These are phyloP conservation scores for Hortiboletus flavorubellus DNA, from an alignment of 768 basidiomycete species.

Conservation along the genomic window DNA sequence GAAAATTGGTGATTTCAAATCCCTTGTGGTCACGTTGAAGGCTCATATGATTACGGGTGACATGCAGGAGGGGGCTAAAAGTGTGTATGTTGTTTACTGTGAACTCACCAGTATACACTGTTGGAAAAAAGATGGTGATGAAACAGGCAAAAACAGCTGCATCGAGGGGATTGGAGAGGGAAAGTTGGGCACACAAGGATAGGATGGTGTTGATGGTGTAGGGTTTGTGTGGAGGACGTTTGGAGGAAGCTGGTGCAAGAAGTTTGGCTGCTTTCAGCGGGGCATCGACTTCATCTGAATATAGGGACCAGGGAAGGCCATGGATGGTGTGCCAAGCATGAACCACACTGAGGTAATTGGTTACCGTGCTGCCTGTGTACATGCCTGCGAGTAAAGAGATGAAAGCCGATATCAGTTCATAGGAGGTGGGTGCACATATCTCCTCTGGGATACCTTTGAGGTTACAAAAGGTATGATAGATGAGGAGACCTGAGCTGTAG, in stretches of 20 bases:
- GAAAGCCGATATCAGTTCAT: background rate
- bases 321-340: background rate
- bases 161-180: background rate
- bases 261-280: background rate
- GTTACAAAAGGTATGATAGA: too few relatives aligned
- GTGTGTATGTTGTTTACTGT: too few relatives aligned
- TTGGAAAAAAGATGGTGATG: too few relatives aligned
- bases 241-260: background rate
- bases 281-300: background rate
- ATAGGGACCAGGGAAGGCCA: background rate
- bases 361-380: background rate
- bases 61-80: too few relatives aligned
- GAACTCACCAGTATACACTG: too few relatives aligned
- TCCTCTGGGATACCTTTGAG: too few relatives aligned
- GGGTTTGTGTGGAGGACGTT: background rate
- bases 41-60: too few relatives aligned
- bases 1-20: too few relatives aligned
- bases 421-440: accelerated
- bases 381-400: background rate
- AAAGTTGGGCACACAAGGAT: background rate
- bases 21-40: too few relatives aligned
- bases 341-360: background rate
- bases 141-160: background rate
- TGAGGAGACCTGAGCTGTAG: too few relatives aligned
- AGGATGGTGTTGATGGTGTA: background rate